These are phyloP conservation scores for Diaporthe helianthi DNA, from an alignment of 2,329 filamentous ascomycete species.

Conservation along the genomic window DNA sequence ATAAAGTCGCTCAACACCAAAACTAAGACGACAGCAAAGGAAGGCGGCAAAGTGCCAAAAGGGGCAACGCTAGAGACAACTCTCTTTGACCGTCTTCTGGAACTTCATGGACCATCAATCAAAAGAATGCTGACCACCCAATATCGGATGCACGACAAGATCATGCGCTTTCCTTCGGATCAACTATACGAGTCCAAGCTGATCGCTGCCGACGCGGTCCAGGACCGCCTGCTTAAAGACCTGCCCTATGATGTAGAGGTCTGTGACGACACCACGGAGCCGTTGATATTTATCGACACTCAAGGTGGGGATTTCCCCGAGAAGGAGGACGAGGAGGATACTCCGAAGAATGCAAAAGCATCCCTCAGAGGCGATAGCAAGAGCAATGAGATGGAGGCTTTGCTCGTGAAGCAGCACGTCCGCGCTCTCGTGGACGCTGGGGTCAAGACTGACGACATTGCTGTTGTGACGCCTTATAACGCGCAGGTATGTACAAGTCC, in stretches of 20 bases:
- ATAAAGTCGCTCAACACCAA: slow-evolving; percentile 79
- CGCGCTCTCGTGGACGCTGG: slow-evolving; percentile 78
- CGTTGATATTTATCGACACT: slow-evolving; percentile 93
- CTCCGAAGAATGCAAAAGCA: slow-evolving; percentile 53
- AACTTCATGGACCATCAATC: slow-evolving; percentile 80
- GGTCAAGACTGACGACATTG: slow-evolving; percentile 83
- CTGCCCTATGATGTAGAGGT: slow-evolving; percentile 79
- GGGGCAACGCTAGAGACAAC: slow-evolving; percentile 81
- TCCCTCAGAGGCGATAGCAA: slow-evolving; percentile 70
- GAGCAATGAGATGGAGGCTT: slow-evolving; percentile 90
- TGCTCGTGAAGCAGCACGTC: slow-evolving; percentile 81
- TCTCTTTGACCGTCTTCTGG: slow-evolving; percentile 86
- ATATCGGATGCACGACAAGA: slow-evolving; percentile 96
- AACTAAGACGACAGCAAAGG: slow-evolving; percentile 43
- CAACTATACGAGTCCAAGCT: slow-evolving; percentile 86
- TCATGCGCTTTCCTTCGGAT: slow-evolving; percentile 93
- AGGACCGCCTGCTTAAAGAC: slow-evolving; percentile 75
- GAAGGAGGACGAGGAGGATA: slow-evolving; percentile 76
- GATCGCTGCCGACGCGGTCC: slow-evolving; percentile 81
- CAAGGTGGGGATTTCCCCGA: slow-evolving; percentile 94
- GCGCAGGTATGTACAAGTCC: slow-evolving; percentile 68
- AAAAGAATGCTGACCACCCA: slow-evolving; percentile 97
- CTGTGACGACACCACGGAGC: slow-evolving; percentile 86
- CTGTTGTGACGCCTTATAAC: slow-evolving; percentile 95
- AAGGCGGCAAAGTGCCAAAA: slow-evolving; percentile 49